Base-by-base conservation (phyloP, 441 rosid species). In the Dalechampia spathulata region DNA sequence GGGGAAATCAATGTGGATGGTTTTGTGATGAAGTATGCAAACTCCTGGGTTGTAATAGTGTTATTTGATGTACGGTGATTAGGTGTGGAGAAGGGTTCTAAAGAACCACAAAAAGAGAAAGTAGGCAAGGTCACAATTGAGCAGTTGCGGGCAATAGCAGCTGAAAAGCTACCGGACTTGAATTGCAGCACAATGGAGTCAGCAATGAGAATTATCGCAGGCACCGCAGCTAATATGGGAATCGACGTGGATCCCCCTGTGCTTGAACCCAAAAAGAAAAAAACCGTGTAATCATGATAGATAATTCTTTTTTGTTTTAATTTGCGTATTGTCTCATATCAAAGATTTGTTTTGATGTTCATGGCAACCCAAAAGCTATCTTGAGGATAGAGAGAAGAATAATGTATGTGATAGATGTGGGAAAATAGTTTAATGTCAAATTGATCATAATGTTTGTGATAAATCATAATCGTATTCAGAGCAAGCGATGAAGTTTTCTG, bases 221-320 rank as follows among this genome's bases (percentile, higher is more conserved):
- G 98, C 14, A 91, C 98, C n/a, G 95, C 96, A 22, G 92, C 87
- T 52, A 91, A 87, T 60, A 91, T 91, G 96, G 98, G 96, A 50
- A 86, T 87, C 7, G 86, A 87, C 42, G 53, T 87, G 0, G 95
- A 91, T 57, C 98, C 98, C 39, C 96, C 96, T 5, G 61, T 87
- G 78, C 98, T 91, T 59, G 84, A 80, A 69, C 83, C 84, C 55
- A 90, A 80, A 63, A 65, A 70, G 83, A 83, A 87, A 75, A 78
- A 64, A 59, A 43, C 74, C 19, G 27, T 80, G 63, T 79, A 52
- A 61, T 9, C 52, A 32, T 12, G 14, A 34, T 42, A 28, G 50
- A 44, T 63, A 3, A 5, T 52, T 47, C 11, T 21, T 32, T 2
- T 13, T 43, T 27, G 21, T 26, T 28, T 34, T 12, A 36, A 38